phyloP scores from a whole-genome alignment of 345 rosid genomes.

The Noccaea bulbosa region DNA sequence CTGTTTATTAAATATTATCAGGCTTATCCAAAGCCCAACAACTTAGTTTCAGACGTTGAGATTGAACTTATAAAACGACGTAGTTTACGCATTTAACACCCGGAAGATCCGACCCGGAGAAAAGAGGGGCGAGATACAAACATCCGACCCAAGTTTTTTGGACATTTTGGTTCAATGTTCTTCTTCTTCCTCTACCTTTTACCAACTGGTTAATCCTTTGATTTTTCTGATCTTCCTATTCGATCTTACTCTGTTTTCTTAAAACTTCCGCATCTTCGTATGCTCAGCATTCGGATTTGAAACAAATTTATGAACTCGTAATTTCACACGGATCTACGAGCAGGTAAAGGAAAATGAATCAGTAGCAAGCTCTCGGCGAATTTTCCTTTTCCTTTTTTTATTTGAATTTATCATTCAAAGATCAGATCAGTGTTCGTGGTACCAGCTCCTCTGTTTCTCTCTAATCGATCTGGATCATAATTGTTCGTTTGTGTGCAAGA shows the following conservation, averaged over 20 bases:
- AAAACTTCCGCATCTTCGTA: neutral
- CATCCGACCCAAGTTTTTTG: slow-evolving; percentile 27
- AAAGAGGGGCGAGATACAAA: slow-evolving; percentile 12
- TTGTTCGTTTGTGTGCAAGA: neutral
- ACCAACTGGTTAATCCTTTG: slow-evolving; percentile 12
- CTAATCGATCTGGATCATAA: slow-evolving; percentile 28
- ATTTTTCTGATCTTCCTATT: slow-evolving; percentile 29
- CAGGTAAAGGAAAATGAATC: slow-evolving; percentile 31
- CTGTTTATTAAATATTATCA: neutral
- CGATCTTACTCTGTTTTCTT: slow-evolving; percentile 32
- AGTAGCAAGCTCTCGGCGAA: slow-evolving; percentile 20
- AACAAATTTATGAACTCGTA: slow-evolving; percentile 33
- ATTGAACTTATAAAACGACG: neutral
- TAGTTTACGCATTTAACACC: neutral
- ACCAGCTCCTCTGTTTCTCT: slow-evolving; percentile 7
- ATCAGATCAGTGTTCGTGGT: slow-evolving; percentile 24
- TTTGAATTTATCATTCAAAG: neutral
- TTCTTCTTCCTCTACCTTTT: slow-evolving; percentile 28
- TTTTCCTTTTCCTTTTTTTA: neutral
- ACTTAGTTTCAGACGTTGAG: neutral
- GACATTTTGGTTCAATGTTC: slow-evolving; percentile 27
- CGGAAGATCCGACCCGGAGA: slow-evolving; percentile 30
- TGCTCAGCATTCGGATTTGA: neutral
- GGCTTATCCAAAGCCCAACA: neutral
- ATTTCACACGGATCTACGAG: slow-evolving; percentile 33